Evolutionary conservation across 257 asterid genomes (phyloP), one percentile per base, ranked within the genome.

Genomic region (Henckelia pumila): DNA sequence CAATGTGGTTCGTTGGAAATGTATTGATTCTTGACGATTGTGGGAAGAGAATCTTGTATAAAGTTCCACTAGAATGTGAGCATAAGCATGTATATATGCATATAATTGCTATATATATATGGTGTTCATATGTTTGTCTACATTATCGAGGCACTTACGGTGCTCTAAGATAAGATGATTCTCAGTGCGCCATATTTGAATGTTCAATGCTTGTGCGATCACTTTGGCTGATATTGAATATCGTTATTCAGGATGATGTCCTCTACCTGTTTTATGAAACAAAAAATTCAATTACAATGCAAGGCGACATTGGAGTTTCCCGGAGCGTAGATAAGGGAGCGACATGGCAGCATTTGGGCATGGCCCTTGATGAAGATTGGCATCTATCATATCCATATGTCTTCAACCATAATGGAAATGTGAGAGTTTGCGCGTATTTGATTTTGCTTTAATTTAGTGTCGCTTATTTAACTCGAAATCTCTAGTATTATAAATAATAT

Each of bases 231-330:
- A 78, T 40, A 52, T 71, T 66, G 75, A 17, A 44, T 70, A 16
- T 16, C 69, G 63, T 66, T 69, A 66, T 80, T 72, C 86, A 93
- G 99, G 97, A 85, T 19, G 82, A 88, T 79, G 71, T 74, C 71
- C 76, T 90, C 33, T 90, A 86, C 84, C 63, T 93, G 71, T 93
- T 93, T 67, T 90, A 82, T 40, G 96, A 93, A 78, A 83, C 95
- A 3, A 93, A 93, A 74, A 90, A 88, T 66, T 79, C 99, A 20
- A 81, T 88, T 52, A 87, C 96, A 37, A 81, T 76, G 92, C 96
- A 88, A 85, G 99, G 99, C 59, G 99, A 94, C 71, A 91, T 91
- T 59, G 99, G 93, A 69, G 99, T 91, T 75, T 83, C 99, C 35
- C 81, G 73, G 68, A 94, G 97, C 73, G 26, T 66, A 21, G 99